A percentile compares a stretch with the other conserved stretches of the same genome.
Conservation (phyloP, 2,329 filamentous ascomycete species). For the Myriosclerotinia curreyana region DNA sequence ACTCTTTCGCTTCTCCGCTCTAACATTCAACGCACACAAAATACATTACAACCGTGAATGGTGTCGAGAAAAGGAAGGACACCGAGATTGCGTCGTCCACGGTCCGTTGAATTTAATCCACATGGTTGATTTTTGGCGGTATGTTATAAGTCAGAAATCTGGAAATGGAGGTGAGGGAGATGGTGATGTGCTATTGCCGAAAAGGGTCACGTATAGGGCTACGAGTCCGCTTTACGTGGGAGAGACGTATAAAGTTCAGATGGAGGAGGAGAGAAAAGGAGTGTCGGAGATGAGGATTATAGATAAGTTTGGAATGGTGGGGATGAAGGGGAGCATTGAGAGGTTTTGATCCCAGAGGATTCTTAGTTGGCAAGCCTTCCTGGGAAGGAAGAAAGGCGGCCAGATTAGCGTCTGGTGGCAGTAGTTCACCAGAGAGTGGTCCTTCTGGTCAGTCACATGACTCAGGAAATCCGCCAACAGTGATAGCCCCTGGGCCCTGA, state of each 20-base stretch:
- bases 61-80: conserved; percentile 48
- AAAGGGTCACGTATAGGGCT: conserved; percentile 47
- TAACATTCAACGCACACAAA: conserved; percentile 83
- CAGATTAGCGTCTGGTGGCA: too few relatives aligned
- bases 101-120: conserved; percentile 74
- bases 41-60: conserved; percentile 73
- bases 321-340: conserved; percentile 39
- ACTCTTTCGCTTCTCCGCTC: conserved; percentile 76
- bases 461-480: too few relatives aligned
- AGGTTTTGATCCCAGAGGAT: conserved; percentile 4
- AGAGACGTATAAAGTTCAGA: conserved; percentile 46
- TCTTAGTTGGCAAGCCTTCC: too few relatives aligned
- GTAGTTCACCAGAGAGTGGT: too few relatives aligned
- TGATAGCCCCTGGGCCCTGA: too few relatives aligned
- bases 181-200: conserved; percentile 36
- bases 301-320: conserved; percentile 35
- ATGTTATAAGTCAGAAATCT: conserved; percentile 38
- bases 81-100: conserved; percentile 71
- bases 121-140: conserved; percentile 65
- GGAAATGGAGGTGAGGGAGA: background rate
- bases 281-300: conserved; percentile 32
- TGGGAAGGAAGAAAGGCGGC: too few relatives aligned
- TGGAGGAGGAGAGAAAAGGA: conserved; percentile 41
- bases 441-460: too few relatives aligned
- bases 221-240: conserved; percentile 50